Evolutionary conservation across 805 yeast species (phyloP).

Genomic region (Wickerhamomyces ciferrii): DNA sequence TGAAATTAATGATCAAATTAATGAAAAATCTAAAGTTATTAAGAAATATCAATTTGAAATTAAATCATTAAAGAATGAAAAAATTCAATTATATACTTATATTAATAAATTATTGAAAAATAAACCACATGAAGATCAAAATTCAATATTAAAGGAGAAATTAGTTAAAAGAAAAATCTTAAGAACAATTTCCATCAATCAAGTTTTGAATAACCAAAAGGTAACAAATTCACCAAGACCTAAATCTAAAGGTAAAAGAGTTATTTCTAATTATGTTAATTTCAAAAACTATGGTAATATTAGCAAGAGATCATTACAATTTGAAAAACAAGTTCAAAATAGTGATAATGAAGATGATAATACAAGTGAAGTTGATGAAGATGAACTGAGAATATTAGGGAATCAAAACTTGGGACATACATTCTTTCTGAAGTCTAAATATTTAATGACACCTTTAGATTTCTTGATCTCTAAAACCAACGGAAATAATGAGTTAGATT

Average conservation of each 20-base stretch:
- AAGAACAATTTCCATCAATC: conserved; percentile 11
- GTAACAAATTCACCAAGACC: neutral
- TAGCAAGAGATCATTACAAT: neutral
- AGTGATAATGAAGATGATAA: neutral
- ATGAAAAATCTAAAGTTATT: conserved; percentile 7
- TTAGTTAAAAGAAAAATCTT: conserved; percentile 19
- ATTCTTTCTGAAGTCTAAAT: neutral
- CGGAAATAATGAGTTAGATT: neutral
- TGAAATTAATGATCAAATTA: conserved; percentile 8
- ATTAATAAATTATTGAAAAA: conserved; percentile 19
- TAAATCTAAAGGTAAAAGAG: neutral
- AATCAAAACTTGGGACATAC: neutral
- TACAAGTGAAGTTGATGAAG: conserved; percentile 1
- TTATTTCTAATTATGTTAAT: conserved; percentile 1
- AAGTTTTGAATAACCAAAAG: neutral
- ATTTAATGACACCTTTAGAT: neutral
- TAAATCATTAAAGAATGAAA: conserved; percentile 18
- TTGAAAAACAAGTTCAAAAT: neutral
- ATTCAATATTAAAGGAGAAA: conserved; percentile 18
- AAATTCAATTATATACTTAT: conserved; percentile 18
- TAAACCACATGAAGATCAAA: conserved; percentile 11
- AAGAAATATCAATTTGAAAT: conserved; percentile 14
- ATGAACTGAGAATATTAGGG: neutral
- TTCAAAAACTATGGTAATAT: neutral
- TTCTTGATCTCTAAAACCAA: neutral